phyloP scores from a whole-genome alignment of 1,284 basidiomycete species.

The Austropuccinia psidii region DNA sequence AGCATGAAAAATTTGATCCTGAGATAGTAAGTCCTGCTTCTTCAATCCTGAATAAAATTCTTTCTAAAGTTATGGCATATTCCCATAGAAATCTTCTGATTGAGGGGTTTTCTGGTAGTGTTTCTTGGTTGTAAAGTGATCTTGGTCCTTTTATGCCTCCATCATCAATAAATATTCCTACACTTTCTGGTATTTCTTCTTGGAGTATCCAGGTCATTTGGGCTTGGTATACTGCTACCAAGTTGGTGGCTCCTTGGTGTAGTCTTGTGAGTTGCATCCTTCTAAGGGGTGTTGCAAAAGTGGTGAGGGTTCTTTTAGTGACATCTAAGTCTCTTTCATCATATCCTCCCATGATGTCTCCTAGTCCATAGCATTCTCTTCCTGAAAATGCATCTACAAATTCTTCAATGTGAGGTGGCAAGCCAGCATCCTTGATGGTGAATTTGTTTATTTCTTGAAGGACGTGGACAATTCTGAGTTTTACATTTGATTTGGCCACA shows the following conservation, averaged over 20 bases:
- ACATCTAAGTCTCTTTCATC: not conserved
- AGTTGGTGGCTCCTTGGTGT: not conserved
- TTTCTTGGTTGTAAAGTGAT: not conserved
- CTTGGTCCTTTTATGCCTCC: not conserved
- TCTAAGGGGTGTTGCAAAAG: not conserved
- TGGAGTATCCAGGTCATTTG: not conserved
- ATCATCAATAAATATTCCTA: not conserved
- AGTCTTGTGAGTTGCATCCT: not conserved
- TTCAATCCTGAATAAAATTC: no score
- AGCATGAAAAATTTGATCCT: not conserved
- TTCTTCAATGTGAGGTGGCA: not conserved
- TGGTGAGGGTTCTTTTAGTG: not conserved
- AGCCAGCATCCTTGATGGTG: not conserved
- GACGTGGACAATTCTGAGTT: not conserved
- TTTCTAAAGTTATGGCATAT: not conserved
- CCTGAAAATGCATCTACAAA: not conserved
- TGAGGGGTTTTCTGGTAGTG: not conserved
- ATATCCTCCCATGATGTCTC: not conserved
- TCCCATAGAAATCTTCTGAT: not conserved
- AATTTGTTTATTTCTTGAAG: not conserved
- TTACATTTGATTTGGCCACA: no score
- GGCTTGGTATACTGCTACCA: not conserved
- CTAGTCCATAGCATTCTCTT: not conserved
- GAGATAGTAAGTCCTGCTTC: conserved; percentile 9
- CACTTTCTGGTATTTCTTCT: not conserved